Evolutionary conservation across 129 eudicot genomes (phyloP).

Genomic region (Flaveria brownii): DNA sequence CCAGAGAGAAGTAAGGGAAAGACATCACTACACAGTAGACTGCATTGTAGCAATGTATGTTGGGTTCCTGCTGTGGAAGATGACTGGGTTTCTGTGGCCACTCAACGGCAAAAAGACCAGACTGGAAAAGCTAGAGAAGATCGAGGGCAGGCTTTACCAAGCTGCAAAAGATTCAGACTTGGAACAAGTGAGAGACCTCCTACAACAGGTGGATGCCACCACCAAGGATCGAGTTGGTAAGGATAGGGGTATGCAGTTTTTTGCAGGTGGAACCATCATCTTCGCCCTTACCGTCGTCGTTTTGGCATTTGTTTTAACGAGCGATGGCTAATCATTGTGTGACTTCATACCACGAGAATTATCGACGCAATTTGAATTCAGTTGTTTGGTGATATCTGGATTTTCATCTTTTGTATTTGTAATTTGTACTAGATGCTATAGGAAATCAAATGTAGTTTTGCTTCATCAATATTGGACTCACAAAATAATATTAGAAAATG

Average conservation of each 20-base stretch:
- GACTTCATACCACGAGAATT: slow-evolving; percentile 15
- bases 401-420: neutral
- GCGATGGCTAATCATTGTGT: slow-evolving; percentile 63
- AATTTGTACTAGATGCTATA: neutral
- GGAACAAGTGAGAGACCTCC: slow-evolving; percentile 63
- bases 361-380: neutral
- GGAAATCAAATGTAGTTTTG: neutral
- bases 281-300: slow-evolving; percentile 66
- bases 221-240: slow-evolving; percentile 36
- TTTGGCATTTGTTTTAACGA: slow-evolving; percentile 65
- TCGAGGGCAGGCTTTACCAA: slow-evolving; percentile 60
- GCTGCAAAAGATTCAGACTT: slow-evolving; percentile 93
- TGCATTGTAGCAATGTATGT: slow-evolving; percentile 80
- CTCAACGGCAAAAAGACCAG: slow-evolving; percentile 38
- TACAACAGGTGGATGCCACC: slow-evolving; percentile 65
- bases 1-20: slow-evolving; percentile 94
- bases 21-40: slow-evolving; percentile 90
- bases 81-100: slow-evolving; percentile 89
- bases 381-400: neutral
- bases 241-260: slow-evolving; percentile 63
- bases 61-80: slow-evolving; percentile 87
- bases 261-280: slow-evolving; percentile 69
- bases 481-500: no score
- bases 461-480: neutral
- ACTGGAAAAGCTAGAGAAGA: slow-evolving; percentile 62